Evolutionary conservation across 2,329 filamentous ascomycete species (phyloP), one percentile per base, ranked within the genome.

Genomic region (Pseudocercospora macadamiae): DNA sequence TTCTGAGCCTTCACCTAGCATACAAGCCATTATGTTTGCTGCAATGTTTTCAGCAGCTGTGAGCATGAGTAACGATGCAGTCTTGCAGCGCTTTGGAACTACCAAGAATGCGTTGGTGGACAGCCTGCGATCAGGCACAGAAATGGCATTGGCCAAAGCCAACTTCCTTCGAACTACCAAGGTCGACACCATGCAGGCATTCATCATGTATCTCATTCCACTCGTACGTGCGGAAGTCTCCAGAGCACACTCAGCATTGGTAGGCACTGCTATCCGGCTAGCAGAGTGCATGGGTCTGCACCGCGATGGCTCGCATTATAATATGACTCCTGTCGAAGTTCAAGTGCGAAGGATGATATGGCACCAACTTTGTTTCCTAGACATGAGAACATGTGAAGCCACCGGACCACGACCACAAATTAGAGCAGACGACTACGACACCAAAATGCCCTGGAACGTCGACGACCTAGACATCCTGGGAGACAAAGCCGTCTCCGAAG

Each of bases 251-350:
- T 90, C 88, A 3, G 87, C 89, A 3, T 79, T 91, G 1, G 83
- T 89, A 3, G 89, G 88, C 2, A 86, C 88, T 12, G 88, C 87
- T 3, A 86, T 91, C 39, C 82, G 89, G 14, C 83, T 91, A 71
- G 89, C 88, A 5, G 87, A 91, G 75, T 91, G 88, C 67, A 90
- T 91, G 86, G 88, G 88, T 1, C 75, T 92, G 16, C 87, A 92
- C 69, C 82, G 87, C 7, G 89, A 92, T 64, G 87, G 87, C 14
- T 82, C 84, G 42, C 80, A 82, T 8, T 91, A 89, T 67, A 84
- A 83, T 1, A 80, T 89, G 57, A 83, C 81, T 2, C 82, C 89
- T 0, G 75, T 91, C 2, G 89, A 92, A 66, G 86, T 85, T 0
- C 88, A 92, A 54, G 80, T 91, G 2, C 84, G 89, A 10, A 84